phyloP scores from a whole-genome alignment of 192 early-diverging fungal species.

The Ramicandelaber brevisporus region DNA sequence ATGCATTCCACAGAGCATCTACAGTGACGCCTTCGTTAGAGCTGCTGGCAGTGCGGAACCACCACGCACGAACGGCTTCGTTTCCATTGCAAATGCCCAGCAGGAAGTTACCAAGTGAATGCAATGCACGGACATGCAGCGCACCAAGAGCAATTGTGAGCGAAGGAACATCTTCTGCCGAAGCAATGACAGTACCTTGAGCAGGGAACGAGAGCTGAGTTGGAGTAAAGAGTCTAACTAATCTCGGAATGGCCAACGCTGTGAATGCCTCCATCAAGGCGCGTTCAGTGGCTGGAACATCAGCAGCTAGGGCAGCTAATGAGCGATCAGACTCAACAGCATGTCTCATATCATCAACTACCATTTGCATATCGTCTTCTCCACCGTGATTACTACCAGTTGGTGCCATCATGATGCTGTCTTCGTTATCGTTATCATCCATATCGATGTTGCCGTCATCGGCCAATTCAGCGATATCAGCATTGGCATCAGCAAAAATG shows the following conservation, averaged over 20 bases:
- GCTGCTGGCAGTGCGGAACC: conserved; percentile 27
- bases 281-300: too few relatives aligned
- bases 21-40: too few relatives aligned
- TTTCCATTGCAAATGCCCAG: conserved; percentile 41
- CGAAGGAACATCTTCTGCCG: conserved; percentile 8
- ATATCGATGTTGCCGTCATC: conserved; percentile 7
- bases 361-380: too few relatives aligned
- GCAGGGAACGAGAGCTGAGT: conserved; percentile 20
- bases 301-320: too few relatives aligned
- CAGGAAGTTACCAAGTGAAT: conserved; percentile 50
- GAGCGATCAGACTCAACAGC: too few relatives aligned
- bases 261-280: too few relatives aligned
- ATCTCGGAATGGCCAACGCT: conserved; percentile 1
- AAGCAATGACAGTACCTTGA: conserved; percentile 8
- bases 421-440: conserved; percentile 20
- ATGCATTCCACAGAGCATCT: conserved; percentile 20
- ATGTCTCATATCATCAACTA: too few relatives aligned
- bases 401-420: too few relatives aligned
- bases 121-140: conserved; percentile 36
- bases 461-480: conserved; percentile 16
- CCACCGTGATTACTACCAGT: too few relatives aligned
- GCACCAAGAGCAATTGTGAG: conserved; percentile 23
- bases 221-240: conserved; percentile 15
- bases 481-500: conserved; percentile 34
- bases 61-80: too few relatives aligned